phyloP scores from a whole-genome alignment of 148 eudicot genomes.

The Agrostemma githago region DNA sequence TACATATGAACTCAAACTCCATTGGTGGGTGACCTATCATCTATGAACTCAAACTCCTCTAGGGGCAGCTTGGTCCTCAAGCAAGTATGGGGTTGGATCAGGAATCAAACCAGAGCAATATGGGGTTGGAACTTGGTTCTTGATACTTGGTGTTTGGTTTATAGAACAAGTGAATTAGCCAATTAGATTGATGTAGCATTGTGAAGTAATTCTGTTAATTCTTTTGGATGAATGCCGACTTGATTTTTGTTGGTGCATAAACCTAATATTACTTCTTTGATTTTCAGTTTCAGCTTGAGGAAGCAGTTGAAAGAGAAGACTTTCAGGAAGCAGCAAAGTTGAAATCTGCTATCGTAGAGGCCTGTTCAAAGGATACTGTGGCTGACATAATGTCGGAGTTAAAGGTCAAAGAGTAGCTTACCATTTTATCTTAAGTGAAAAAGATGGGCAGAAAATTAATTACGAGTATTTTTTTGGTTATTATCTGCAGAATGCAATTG shows the following conservation, averaged over 20 bases:
- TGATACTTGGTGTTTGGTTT: background rate
- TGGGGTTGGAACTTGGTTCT: background rate
- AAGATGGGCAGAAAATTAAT: background rate
- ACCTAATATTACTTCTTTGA: background rate
- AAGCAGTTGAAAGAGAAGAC: slow-evolving; percentile 86
- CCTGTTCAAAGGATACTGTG: slow-evolving; percentile 72
- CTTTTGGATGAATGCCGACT: background rate
- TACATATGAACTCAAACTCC: background rate
- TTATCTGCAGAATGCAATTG: slow-evolving; percentile 66
- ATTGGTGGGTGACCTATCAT: no score
- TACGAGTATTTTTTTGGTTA: slow-evolving; percentile 14
- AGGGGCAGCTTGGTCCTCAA: no score
- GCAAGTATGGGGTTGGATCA: no score
- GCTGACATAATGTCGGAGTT: slow-evolving; percentile 81
- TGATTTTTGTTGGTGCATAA: background rate
- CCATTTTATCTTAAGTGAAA: slow-evolving; percentile 4
- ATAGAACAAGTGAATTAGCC: slow-evolving; percentile 1
- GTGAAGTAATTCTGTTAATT: background rate
- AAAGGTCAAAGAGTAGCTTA: slow-evolving; percentile 39
- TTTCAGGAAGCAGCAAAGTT: slow-evolving; percentile 89
- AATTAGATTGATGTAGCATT: background rate
- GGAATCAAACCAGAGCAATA: background rate
- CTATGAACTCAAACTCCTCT: no score
- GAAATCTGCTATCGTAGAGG: slow-evolving; percentile 66
- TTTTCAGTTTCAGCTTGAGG: slow-evolving; percentile 88